A percentile compares a stretch with the other conserved stretches of the same genome.
Conservation (phyloP, 495 filamentous ascomycete species). For the Pseudoneurospora amorphoporcata region DNA sequence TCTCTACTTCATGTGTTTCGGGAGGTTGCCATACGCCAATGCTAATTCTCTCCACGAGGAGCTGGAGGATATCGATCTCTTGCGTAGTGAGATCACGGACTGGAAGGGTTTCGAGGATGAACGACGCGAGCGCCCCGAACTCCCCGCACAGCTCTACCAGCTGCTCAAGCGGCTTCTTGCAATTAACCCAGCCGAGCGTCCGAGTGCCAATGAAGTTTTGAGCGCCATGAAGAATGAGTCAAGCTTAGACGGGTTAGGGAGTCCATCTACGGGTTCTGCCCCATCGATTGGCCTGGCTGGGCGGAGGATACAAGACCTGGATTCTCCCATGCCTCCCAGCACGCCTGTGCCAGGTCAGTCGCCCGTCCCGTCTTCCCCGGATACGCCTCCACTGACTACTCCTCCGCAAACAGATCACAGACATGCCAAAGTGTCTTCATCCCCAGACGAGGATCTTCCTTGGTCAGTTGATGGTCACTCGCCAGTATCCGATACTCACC, state of each 20-base stretch:
- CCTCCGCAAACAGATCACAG: constrained; percentile 23
- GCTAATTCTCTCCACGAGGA: constrained; percentile 85
- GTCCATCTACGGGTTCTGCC: constrained; percentile 20
- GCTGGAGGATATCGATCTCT: constrained; percentile 79
- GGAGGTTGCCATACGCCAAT: constrained; percentile 70
- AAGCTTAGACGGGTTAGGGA: constrained; percentile 27
- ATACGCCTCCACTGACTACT: neutral
- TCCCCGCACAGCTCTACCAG: constrained; percentile 78
- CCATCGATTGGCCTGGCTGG: constrained; percentile 31
- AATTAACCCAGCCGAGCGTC: constrained; percentile 64
- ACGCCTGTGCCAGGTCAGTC: constrained; percentile 34
- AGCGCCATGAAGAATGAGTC: constrained; percentile 63
- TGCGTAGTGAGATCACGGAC: constrained; percentile 74
- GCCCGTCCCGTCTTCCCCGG: neutral
- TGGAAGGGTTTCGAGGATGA: constrained; percentile 83
- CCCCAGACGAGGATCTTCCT: constrained; percentile 23
- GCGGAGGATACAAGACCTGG: constrained; percentile 46
- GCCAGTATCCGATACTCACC: neutral
- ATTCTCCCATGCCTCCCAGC: constrained; percentile 39
- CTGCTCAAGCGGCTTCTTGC: constrained; percentile 73
- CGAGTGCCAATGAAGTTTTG: constrained; percentile 82
- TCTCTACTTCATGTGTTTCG: constrained; percentile 94
- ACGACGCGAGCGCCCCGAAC: constrained; percentile 59
- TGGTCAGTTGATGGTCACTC: constrained; percentile 13
- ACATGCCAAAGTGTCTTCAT: constrained; percentile 22